These are phyloP conservation scores for Hibiscus tridactylites DNA, from an alignment of 345 rosid genomes.

Conservation along the genomic window DNA sequence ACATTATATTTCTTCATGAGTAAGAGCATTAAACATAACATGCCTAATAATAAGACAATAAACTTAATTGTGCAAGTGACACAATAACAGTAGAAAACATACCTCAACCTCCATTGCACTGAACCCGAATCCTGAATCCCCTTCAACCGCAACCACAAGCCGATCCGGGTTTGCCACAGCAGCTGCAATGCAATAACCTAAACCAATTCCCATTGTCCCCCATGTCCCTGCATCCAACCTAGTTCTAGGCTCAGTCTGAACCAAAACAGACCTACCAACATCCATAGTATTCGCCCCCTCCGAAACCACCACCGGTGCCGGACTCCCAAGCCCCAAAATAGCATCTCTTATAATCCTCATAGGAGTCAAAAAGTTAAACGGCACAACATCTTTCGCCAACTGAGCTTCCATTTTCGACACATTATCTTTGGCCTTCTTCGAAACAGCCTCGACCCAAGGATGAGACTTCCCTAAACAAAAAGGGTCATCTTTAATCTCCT, in stretches of 20 bases:
- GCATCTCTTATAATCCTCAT: conserved; percentile 96
- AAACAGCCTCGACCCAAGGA: conserved; percentile 79
- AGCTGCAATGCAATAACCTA: conserved; percentile 98
- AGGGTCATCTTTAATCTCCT: conserved; percentile 80
- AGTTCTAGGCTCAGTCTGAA: conserved; percentile 93
- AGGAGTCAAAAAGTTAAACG: conserved; percentile 83
- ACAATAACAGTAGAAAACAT: neutral
- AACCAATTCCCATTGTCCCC: conserved; percentile 99
- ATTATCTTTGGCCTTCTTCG: conserved; percentile 61
- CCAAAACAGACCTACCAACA: conserved; percentile 85
- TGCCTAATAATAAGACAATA: no score
- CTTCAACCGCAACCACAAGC: conserved; percentile 93
- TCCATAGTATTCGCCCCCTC: conserved; percentile 99
- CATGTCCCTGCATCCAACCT: conserved; percentile 99
- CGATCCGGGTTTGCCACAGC: conserved; percentile 84
- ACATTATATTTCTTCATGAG: neutral
- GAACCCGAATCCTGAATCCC: conserved; percentile 96
- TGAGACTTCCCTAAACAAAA: conserved; percentile 72
- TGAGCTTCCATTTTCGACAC: conserved; percentile 71
- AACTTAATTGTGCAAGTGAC: neutral
- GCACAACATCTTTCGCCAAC: conserved; percentile 84
- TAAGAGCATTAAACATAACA: neutral
- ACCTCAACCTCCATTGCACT: conserved; percentile 87
- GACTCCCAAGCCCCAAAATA: conserved; percentile 55
- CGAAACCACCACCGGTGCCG: conserved; percentile 79